phyloP scores from a whole-genome alignment of 2,329 filamentous ascomycete species.

The Calonectria pteridis region DNA sequence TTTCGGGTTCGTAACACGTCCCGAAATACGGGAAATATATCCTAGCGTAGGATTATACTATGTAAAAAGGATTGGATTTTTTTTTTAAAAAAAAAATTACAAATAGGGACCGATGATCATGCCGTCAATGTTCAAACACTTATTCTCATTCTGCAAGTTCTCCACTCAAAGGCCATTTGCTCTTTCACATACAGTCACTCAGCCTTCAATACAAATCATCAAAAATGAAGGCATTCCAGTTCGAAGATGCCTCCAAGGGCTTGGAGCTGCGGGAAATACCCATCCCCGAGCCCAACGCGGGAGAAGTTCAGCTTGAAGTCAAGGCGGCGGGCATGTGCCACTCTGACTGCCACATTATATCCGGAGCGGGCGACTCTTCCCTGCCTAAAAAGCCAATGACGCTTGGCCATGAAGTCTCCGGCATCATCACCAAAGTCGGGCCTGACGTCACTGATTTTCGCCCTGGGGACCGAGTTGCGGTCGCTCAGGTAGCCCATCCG shows the following conservation, averaged over 20 bases:
- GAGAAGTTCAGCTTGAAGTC: conserved; percentile 8
- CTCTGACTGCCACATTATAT: conserved; percentile 20
- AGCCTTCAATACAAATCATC: too few relatives aligned
- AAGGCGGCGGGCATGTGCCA: conserved; percentile 21
- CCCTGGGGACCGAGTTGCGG: conserved; percentile 13
- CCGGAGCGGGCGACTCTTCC: background rate
- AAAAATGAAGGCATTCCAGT: background rate
- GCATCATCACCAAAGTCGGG: conserved; percentile 11
- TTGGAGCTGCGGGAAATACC: background rate
- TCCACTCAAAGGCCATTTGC: background rate
- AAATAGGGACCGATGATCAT: background rate
- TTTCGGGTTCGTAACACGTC: background rate
- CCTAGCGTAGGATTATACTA: too few relatives aligned
- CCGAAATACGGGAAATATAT: background rate
- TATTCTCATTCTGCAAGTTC: too few relatives aligned
- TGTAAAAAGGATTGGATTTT: background rate
- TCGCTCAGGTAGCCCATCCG: conserved; percentile 9
- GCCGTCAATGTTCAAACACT: too few relatives aligned
- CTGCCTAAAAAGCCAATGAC: conserved; percentile 14
- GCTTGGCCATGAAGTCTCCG: conserved; percentile 22
- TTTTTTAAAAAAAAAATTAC: too few relatives aligned
- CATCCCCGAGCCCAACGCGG: background rate
- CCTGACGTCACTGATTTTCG: background rate
- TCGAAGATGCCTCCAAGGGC: background rate
- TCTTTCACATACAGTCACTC: background rate